A percentile compares a stretch with the other conserved stretches of the same genome.
Conservation (phyloP, 2,329 filamentous ascomycete species). For the Metarhizium sp. region DNA sequence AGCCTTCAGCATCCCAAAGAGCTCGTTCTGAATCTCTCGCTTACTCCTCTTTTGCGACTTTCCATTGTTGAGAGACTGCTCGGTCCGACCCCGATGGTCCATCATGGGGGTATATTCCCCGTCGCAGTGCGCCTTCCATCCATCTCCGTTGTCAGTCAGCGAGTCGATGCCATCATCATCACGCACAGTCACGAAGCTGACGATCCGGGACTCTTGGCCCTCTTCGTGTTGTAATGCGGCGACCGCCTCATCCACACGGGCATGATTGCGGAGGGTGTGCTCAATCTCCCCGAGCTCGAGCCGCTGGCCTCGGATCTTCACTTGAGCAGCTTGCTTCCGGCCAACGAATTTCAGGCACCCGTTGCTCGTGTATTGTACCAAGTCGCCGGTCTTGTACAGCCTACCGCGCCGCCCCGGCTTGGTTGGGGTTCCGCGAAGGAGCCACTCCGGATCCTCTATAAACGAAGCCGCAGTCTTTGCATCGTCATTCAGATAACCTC, state of each 20-base stretch:
- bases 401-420: conserved; percentile 7
- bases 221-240: background rate
- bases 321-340: conserved; percentile 10
- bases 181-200: background rate
- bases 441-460: conserved; percentile 14
- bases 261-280: background rate
- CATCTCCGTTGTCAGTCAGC: background rate
- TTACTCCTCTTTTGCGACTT: background rate
- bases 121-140: too few relatives aligned
- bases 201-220: background rate
- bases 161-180: background rate
- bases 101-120: too few relatives aligned
- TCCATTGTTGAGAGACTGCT: too few relatives aligned
- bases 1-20: background rate
- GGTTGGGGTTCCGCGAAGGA: background rate
- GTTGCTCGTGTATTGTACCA: conserved; percentile 9
- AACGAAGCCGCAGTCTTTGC: conserved; percentile 21
- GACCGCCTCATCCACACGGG: background rate
- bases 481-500: conserved; percentile 36
- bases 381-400: conserved; percentile 12
- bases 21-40: background rate
- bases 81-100: too few relatives aligned
- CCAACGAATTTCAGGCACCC: conserved; percentile 9
- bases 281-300: conserved; percentile 15
- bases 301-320: conserved; percentile 13